Percentiles rank a stretch among this genome's conserved stretches.
Conservation (phyloP, 2,329 filamentous ascomycete species). For the Aspergillus floridensis region DNA sequence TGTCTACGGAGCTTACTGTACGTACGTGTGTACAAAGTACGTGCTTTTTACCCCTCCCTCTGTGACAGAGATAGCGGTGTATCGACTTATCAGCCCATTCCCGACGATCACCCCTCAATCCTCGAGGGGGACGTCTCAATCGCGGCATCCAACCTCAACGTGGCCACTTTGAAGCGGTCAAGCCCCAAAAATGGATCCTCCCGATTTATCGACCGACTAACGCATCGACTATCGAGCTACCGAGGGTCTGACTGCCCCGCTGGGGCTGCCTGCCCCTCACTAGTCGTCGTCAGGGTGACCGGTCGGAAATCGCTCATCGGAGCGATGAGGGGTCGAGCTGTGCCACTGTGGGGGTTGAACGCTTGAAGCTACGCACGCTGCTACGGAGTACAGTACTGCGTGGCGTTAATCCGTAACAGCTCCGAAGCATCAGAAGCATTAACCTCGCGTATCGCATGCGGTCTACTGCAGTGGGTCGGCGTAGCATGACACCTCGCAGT, state of each 20-base stretch:
- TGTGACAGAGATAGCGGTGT: not conserved
- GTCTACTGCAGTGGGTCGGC: not conserved
- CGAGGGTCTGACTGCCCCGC: not conserved
- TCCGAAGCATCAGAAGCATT: not conserved
- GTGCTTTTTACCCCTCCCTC: not conserved
- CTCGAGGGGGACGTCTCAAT: not conserved
- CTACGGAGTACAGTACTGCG: too few species aligned
- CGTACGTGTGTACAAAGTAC: too few species aligned
- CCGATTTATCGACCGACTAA: not conserved
- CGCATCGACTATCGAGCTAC: not conserved
- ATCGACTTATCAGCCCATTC: not conserved
- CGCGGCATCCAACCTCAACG: not conserved
- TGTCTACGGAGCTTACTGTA: too few species aligned
- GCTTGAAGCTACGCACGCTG: too few species aligned
- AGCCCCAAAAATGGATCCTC: not conserved
- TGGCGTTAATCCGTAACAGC: too few species aligned
- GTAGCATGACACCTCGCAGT: not conserved
- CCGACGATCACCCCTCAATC: not conserved
- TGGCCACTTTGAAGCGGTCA: not conserved
- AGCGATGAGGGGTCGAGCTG: not conserved
- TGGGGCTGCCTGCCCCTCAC: not conserved
- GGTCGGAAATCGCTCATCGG: not conserved
- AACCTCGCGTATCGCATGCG: not conserved
- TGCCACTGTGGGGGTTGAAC: not conserved
- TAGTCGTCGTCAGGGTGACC: not conserved